Base-by-base conservation (phyloP, 1,284 basidiomycete genomes). In the Cystobasidium sp. region DNA sequence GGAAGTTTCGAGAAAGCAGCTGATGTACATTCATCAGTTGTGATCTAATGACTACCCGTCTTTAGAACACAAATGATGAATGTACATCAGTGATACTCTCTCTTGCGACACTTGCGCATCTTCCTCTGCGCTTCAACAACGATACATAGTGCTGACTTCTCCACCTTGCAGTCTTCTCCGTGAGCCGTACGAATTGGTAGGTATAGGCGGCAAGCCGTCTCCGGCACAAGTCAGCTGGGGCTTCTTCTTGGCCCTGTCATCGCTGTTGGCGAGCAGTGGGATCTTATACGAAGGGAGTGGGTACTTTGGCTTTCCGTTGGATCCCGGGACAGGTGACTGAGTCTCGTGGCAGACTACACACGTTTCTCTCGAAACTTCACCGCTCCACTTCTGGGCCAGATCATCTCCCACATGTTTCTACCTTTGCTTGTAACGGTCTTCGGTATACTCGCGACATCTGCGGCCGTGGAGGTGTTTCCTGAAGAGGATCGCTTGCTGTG, bases 401-500 rank as follows among this genome's bases (percentile, higher is more conserved):
- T 69, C 6, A n/a, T 61, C 16, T 31, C 31, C n/a, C 43, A 59
- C 18, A 9, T 61, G 20, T 16, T 69, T 10, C 46, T 69, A 16
- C 37, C n/a, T 6, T 10, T 59, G 7, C 12, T 69, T 41, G 43
- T 59, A 8, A 69, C 55, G 10, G 8, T 61, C 14, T 61, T 69
- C 37, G 84, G 84, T 8, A 82, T 84, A 56, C 77, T 84, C 67
- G 81, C 83, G 61, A 81, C 83, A 6, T 81, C 81, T 6, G 78
- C 77, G 14, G 81, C 80, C 1, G 80, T 78, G 18, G 79, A 79
- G 41, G 79, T 82, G 75, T 84, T 81, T 68, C 81, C 81, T 7
- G 78, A 80, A 8, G 80, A 80, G 47, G 76, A 78, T 24, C 37
- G 24, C 16, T 77, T 80, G 1, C 77, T 83, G 24, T 84, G 83